Evolutionary conservation across 176 grass and related monocot genomes (phyloP), one percentile per base, ranked within the genome.

Genomic region (Stipa capillata): DNA sequence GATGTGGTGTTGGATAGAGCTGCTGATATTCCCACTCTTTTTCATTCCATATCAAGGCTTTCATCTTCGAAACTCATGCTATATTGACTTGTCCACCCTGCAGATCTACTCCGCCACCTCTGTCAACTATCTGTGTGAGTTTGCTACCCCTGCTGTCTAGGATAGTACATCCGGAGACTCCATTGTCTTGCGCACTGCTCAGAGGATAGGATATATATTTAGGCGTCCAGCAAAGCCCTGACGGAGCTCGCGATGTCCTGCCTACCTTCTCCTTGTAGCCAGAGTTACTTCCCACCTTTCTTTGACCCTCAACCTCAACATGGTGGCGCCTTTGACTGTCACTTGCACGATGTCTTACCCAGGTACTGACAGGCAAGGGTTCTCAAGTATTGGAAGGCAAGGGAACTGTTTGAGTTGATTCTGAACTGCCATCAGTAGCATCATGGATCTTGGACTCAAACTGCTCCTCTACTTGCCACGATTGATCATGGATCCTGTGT

Each of bases 221-320:
- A 33, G 85, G 89, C 78, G 85, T 88, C 89, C 89, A 92, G 32
- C 61, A n/a, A 65, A 76, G 49, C 12, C 69, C 63, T 80, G 55
- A 59, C 5, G 8, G 61, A 88, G 79, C 43, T 82, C 17, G 51
- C 68, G 62, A 57, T 68, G 40, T 82, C 48, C 47, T 77, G 25
- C 33, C 61, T 25, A 48, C 13, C 18, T n/a, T 58, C 53, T 73
- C 49, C 28, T 69, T 42, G 18, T 77, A 57, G 36, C 65, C 79
- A 72, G 49, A 85, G 80, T 20, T 69, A 51, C 55, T 88, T 65
- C 78, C 72, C 21, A 23, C 70, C 58, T 49, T 64, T 53, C 68
- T 79, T 43, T 88, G 61, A 42, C 32, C 81, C 61, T 84, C 73
- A n/a, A n/a, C 81, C 61, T 84, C 73, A 63, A 45, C 61, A 55